Evolutionary conservation across 306 rosid species (phyloP).

Genomic region (Trichosanthes truncata): DNA sequence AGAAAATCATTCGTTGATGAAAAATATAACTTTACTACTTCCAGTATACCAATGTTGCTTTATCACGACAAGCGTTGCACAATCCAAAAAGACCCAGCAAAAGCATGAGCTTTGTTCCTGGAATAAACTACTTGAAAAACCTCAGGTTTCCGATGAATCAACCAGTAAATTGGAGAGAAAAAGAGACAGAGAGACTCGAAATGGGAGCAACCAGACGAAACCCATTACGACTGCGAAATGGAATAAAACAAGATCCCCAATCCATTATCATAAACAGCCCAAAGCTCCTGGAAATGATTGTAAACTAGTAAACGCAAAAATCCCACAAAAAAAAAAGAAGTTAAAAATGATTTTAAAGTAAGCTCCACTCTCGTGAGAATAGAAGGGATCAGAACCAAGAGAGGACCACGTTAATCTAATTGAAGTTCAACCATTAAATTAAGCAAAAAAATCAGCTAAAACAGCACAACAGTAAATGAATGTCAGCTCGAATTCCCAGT

Average conservation of each 20-base stretch:
- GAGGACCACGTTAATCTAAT: background rate
- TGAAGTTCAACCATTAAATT: background rate
- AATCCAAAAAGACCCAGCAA: background rate
- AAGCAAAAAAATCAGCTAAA: background rate
- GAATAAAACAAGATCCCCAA: slow-evolving; percentile 3
- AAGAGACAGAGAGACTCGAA: background rate
- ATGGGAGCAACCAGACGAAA: background rate
- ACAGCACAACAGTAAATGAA: background rate
- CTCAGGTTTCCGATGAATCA: background rate
- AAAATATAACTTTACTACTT: background rate
- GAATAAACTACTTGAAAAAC: background rate
- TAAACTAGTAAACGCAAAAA: background rate
- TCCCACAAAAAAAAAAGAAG: background rate
- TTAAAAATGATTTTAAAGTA: slow-evolving; percentile 9
- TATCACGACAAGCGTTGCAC: background rate
- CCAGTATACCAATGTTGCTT: background rate
- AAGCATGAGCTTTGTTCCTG: background rate
- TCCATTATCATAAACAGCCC: background rate
- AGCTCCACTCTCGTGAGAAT: background rate
- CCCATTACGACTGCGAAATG: background rate
- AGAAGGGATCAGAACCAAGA: background rate
- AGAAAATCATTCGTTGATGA: background rate
- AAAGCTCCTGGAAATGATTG: background rate
- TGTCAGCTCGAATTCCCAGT: slow-evolving; percentile 19
- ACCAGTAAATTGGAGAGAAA: background rate